Percentiles rank a stretch among this genome's conserved stretches.
These are phyloP conservation scores for Backusella macrospora DNA, from an alignment of 192 early-diverging fungal species.

Conservation along the genomic window DNA sequence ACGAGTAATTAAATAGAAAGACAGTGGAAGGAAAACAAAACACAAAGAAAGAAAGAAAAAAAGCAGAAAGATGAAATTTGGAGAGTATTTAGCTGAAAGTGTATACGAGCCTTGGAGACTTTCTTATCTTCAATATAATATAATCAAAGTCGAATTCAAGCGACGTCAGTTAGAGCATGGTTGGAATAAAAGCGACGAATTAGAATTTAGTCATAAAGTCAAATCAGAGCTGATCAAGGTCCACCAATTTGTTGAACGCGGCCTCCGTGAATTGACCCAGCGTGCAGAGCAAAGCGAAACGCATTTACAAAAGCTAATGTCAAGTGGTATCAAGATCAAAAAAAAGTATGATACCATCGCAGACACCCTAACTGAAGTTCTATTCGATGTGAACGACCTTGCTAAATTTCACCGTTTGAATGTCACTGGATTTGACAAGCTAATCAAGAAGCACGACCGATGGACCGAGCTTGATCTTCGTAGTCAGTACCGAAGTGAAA, in stretches of 20 bases:
- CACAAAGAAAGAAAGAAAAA: neutral
- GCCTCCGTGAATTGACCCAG: constrained; percentile 66
- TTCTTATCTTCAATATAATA: constrained; percentile 82
- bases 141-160: constrained; percentile 63
- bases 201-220: constrained; percentile 79
- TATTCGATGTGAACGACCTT: constrained; percentile 76
- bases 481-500: constrained; percentile 65
- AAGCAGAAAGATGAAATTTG: constrained; percentile 80
- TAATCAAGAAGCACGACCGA: constrained; percentile 98
- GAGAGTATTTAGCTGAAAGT: constrained; percentile 67
- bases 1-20: neutral
- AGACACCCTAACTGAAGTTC: constrained; percentile 63
- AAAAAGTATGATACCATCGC: constrained; percentile 51
- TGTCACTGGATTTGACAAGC: constrained; percentile 83
- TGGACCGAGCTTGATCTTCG: constrained; percentile 74
- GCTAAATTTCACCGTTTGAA: constrained; percentile 78
- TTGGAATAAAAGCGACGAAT: constrained; percentile 82
- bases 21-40: neutral
- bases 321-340: constrained; percentile 38
- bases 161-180: constrained; percentile 29
- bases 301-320: constrained; percentile 31
- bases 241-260: constrained; percentile 66
- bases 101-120: constrained; percentile 79
- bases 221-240: constrained; percentile 87
- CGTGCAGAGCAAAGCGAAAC: constrained; percentile 65